These are phyloP conservation scores for Escallonia rubra DNA, from an alignment of 129 eudicot species.

Conservation along the genomic window DNA sequence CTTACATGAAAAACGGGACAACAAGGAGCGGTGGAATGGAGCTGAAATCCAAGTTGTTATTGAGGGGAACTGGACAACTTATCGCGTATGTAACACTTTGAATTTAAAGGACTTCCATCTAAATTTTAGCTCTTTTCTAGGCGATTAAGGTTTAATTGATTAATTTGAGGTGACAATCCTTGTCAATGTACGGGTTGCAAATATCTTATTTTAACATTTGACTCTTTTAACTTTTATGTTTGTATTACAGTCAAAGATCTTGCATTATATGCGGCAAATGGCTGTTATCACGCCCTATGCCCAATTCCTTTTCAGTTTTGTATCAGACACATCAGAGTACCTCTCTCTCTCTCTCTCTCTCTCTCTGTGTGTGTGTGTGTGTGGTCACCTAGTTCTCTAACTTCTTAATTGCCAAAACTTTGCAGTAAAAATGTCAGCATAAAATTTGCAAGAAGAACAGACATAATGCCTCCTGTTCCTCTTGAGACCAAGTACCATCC, in stretches of 20 bases:
- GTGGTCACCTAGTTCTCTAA: background rate
- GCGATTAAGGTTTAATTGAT: too few species aligned
- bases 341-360: slow-evolving; percentile 26
- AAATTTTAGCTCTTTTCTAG: too few species aligned
- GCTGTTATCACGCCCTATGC: slow-evolving; percentile 99
- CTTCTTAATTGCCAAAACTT: slow-evolving; percentile 2
- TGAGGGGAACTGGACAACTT: slow-evolving; percentile 99
- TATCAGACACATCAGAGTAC: slow-evolving; percentile 88
- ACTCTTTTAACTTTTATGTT: slow-evolving; percentile 1
- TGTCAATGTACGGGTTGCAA: background rate
- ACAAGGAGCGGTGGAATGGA: slow-evolving; percentile 90
- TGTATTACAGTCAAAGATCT: slow-evolving; percentile 85
- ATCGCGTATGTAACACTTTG: slow-evolving; percentile 60
- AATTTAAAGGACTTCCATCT: too few species aligned
- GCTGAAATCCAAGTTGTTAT: slow-evolving; percentile 99
- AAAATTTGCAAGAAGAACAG: slow-evolving; percentile 91
- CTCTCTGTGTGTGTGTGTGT: slow-evolving; percentile 1
- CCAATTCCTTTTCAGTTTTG: slow-evolving; percentile 80
- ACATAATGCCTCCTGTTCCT: slow-evolving; percentile 94
- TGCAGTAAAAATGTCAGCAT: slow-evolving; percentile 88
- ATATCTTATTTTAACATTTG: slow-evolving; percentile 4
- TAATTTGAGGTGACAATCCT: slow-evolving; percentile 4
- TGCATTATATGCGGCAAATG: slow-evolving; percentile 99
- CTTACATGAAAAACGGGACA: slow-evolving; percentile 78
- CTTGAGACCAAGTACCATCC: slow-evolving; percentile 98